A percentile compares a stretch with the other conserved stretches of the same genome.
These are phyloP conservation scores for Eruca vesicaria DNA, from an alignment of 441 rosid genomes.

Conservation along the genomic window DNA sequence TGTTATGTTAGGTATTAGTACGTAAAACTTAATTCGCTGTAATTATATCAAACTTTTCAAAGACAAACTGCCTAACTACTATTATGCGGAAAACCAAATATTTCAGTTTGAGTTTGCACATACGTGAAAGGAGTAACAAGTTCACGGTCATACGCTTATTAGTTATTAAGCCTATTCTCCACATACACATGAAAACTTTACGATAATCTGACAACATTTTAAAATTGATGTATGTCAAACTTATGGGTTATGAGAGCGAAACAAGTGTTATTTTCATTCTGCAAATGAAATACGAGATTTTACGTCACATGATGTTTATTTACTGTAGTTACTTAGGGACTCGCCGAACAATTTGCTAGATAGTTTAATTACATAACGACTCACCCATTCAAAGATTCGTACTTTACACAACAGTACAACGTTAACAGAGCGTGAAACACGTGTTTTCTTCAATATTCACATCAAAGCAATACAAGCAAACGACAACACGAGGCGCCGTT, in stretches of 20 bases:
- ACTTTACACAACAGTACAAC: neutral
- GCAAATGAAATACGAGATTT: neutral
- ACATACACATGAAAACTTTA: too few species aligned
- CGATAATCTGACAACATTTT: too few species aligned
- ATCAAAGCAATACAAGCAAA: neutral
- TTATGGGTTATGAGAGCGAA: too few species aligned
- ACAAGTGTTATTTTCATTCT: too few species aligned
- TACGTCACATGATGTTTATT: neutral
- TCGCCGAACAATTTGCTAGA: neutral
- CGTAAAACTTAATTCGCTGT: neutral
- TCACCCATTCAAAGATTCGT: neutral
- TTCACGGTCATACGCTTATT: neutral
- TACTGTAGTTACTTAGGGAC: neutral
- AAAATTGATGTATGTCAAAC: too few species aligned
- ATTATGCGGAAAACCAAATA: neutral
- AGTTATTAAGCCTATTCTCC: too few species aligned
- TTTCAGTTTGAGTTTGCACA: neutral
- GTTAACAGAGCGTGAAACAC: slow-evolving; percentile 3
- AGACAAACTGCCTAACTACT: neutral
- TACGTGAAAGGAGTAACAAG: neutral
- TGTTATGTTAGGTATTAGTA: neutral
- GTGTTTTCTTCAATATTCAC: neutral
- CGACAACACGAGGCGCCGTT: neutral
- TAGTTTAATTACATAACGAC: neutral
- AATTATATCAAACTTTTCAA: neutral